Conservation (phyloP, 345 rosid species). For the Eutrema japonicum region DNA sequence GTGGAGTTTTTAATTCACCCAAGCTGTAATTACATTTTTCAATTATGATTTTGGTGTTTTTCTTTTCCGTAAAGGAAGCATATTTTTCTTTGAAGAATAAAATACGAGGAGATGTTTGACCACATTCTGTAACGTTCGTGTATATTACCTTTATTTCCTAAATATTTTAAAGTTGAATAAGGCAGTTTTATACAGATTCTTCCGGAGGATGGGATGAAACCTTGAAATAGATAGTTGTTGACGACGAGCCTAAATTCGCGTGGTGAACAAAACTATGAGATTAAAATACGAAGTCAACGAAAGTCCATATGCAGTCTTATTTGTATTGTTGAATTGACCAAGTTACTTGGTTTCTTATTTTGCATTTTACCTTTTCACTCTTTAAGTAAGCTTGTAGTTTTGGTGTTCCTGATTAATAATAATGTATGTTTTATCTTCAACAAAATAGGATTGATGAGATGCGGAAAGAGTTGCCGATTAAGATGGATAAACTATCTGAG, state of each 20-base stretch:
- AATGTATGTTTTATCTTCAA: not conserved
- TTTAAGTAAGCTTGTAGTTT: conserved; percentile 5
- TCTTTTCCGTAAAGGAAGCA: not conserved
- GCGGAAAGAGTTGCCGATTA: conserved; percentile 79
- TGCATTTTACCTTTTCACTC: not conserved
- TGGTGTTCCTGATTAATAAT: not conserved
- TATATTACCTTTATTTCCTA: not conserved
- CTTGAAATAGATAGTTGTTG: not conserved
- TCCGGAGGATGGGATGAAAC: conserved; percentile 15
- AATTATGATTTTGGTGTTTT: not conserved
- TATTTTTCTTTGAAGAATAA: not conserved
- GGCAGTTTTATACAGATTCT: conserved; percentile 8
- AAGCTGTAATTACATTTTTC: not conserved
- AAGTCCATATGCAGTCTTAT: not conserved
- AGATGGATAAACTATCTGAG: conserved; percentile 73
- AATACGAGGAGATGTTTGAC: conserved; percentile 23
- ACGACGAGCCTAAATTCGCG: too few relatives aligned
- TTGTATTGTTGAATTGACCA: not conserved
- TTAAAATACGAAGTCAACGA: too few relatives aligned
- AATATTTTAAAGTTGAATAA: conserved; percentile 16
- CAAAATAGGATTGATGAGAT: conserved; percentile 64
- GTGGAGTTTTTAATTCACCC: not conserved
- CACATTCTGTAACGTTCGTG: conserved; percentile 35
- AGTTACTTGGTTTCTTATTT: not conserved
- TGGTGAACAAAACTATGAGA: too few relatives aligned